These are phyloP conservation scores for Gnomoniopsis sp. DNA, from an alignment of 2,329 filamentous ascomycete genomes.

Conservation along the genomic window DNA sequence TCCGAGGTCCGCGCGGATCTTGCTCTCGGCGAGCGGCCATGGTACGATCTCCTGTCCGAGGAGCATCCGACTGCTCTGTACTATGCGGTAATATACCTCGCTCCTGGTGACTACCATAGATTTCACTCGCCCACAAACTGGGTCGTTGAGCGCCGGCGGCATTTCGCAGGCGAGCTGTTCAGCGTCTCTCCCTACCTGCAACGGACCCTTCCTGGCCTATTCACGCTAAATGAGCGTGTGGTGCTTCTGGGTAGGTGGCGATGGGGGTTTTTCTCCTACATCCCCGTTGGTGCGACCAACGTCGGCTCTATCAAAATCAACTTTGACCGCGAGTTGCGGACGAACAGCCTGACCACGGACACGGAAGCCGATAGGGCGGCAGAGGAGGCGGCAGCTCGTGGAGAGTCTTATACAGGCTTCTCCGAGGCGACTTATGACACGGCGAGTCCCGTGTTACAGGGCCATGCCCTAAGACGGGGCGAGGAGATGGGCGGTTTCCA, in stretches of 20 bases:
- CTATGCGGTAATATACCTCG: conserved; percentile 93
- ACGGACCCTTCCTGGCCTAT: conserved; percentile 85
- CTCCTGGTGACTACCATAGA: conserved; percentile 95
- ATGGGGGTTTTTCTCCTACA: conserved; percentile 96
- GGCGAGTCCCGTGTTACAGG: conserved; percentile 73
- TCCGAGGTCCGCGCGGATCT: conserved; percentile 82
- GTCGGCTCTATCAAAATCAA: conserved; percentile 96
- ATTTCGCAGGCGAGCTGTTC: conserved; percentile 95
- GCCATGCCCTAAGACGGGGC: conserved; percentile 78
- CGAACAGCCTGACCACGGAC: conserved; percentile 88
- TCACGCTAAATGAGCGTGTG: conserved; percentile 94
- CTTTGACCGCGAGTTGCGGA: conserved; percentile 90
- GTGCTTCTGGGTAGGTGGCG: conserved; percentile 92
- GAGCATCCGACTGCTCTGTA: conserved; percentile 72
- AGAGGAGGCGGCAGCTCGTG: conserved; percentile 69
- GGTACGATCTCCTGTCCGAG: conserved; percentile 64
- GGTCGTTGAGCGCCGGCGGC: conserved; percentile 92
- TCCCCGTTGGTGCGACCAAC: conserved; percentile 93
- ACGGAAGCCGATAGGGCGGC: conserved; percentile 86
- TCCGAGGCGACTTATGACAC: conserved; percentile 84
- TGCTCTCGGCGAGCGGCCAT: conserved; percentile 65
- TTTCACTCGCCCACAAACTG: conserved; percentile 95
- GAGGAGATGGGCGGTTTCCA: conserved; percentile 99
- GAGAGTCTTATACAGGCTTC: conserved; percentile 85
- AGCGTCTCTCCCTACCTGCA: conserved; percentile 94